Conservation (phyloP, 2,329 filamentous ascomycete species). For the Fusarium nematophilum region DNA sequence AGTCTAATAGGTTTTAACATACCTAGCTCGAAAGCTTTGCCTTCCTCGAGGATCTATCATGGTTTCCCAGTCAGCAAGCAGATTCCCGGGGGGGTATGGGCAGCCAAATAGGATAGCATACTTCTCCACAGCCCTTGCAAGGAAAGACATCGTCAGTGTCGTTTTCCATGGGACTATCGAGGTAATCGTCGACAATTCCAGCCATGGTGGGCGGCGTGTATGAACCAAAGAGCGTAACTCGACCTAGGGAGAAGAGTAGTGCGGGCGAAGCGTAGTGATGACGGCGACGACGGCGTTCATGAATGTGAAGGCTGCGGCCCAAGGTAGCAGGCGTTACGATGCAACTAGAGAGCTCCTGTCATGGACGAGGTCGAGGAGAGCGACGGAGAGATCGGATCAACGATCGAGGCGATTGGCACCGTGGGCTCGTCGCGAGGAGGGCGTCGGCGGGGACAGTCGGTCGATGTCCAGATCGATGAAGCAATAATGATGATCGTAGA, state of each 20-base stretch:
- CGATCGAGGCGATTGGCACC: constrained; percentile 20
- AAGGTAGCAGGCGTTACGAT: constrained; percentile 35
- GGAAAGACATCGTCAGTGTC: constrained; percentile 87
- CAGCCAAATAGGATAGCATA: constrained; percentile 54
- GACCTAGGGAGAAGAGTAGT: constrained; percentile 19
- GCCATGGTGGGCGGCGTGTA: constrained; percentile 53
- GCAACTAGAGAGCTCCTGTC: constrained; percentile 39
- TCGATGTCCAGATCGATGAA: constrained; percentile 18
- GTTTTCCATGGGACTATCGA: constrained; percentile 75
- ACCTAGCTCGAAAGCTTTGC: constrained; percentile 98
- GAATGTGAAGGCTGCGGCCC: constrained; percentile 30
- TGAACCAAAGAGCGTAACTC: constrained; percentile 14
- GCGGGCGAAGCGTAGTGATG: constrained; percentile 24
- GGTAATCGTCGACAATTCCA: constrained; percentile 68
- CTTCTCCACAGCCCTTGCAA: constrained; percentile 94
- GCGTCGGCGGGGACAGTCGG: constrained; percentile 29
- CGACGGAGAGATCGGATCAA: constrained; percentile 21
- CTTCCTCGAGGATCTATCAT: constrained; percentile 91
- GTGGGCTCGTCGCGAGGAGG: constrained; percentile 21
- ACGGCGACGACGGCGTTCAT: constrained; percentile 32
- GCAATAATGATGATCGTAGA: constrained; percentile 33
- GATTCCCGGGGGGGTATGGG: not conserved
- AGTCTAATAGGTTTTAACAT: constrained; percentile 48
- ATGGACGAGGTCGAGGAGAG: constrained; percentile 36
- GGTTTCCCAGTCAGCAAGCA: constrained; percentile 31